Conservation (phyloP, 495 filamentous ascomycete species). For the Podospora bellae-mahoneyi region DNA sequence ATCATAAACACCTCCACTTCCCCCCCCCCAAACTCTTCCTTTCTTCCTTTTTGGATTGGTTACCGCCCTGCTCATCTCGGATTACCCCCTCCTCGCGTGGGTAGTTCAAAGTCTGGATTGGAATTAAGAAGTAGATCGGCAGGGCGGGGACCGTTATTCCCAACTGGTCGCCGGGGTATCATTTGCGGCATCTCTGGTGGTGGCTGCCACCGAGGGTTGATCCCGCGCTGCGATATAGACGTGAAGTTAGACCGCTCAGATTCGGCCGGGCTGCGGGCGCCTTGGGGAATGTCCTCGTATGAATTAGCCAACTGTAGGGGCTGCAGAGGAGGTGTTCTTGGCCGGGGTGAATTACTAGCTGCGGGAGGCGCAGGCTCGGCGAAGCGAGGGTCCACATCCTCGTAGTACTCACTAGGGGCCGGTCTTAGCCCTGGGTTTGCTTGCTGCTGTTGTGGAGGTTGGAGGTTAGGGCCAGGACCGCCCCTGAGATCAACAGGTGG, state of each 20-base stretch:
- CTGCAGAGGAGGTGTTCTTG: constrained; percentile 1
- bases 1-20: neutral
- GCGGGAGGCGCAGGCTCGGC: constrained; percentile 39
- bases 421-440: constrained; percentile 15
- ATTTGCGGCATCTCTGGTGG: constrained; percentile 17
- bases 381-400: constrained; percentile 92
- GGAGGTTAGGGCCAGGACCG: constrained; percentile 24
- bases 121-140: constrained; percentile 60
- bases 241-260: constrained; percentile 80
- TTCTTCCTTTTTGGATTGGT: neutral
- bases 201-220: constrained; percentile 79
- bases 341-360: constrained; percentile 18
- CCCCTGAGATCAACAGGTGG: constrained; percentile 42
- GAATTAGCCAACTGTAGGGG: constrained; percentile 33
- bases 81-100: constrained; percentile 16
- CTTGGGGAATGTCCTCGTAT: constrained; percentile 61
- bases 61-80: constrained; percentile 35
- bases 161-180: constrained; percentile 39
- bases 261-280: constrained; percentile 68
- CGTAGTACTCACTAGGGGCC: constrained; percentile 66
- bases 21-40: neutral
- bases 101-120: constrained; percentile 75
- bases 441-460: constrained; percentile 11
- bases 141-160: constrained; percentile 30
- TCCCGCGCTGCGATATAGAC: constrained; percentile 75